phyloP scores from a whole-genome alignment of 371 early-diverging fungal genomes.

The Saksenaea vasiformis region DNA sequence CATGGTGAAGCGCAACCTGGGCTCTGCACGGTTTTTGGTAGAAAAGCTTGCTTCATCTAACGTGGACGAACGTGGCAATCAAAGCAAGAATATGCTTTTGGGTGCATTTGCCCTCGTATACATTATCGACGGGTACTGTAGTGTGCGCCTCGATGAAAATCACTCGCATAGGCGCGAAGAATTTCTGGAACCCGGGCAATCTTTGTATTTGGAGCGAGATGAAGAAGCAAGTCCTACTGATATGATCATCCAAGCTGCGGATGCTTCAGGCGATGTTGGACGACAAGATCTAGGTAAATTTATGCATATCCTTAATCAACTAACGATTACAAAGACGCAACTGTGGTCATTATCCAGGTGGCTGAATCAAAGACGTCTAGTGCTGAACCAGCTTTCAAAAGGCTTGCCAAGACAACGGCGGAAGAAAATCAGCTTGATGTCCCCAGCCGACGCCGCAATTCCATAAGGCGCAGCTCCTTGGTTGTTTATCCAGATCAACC shows the following conservation, averaged over 20 bases:
- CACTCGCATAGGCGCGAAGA: constrained; percentile 17
- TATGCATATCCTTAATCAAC: background rate
- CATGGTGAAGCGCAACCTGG: constrained; percentile 40
- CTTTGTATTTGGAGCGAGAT: constrained; percentile 58
- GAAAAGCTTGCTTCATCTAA: constrained; percentile 26
- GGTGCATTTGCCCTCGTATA: constrained; percentile 56
- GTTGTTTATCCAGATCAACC: constrained; percentile 56
- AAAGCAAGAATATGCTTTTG: constrained; percentile 49
- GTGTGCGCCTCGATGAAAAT: constrained; percentile 39
- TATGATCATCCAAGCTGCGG: constrained; percentile 26
- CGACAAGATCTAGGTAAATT: constrained; percentile 10
- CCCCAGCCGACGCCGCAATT: constrained; percentile 6
- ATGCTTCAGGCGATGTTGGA: constrained; percentile 6
- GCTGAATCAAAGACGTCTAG: constrained; percentile 1
- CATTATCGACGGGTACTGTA: constrained; percentile 53
- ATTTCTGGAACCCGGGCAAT: constrained; percentile 38
- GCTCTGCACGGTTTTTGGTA: constrained; percentile 21
- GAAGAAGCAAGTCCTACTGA: constrained; percentile 58
- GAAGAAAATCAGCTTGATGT: background rate
- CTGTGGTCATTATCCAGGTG: constrained; percentile 8
- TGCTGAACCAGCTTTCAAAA: background rate
- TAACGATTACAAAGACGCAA: constrained; percentile 1
- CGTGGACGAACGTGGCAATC: constrained; percentile 23
- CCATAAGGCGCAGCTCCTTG: constrained; percentile 33
- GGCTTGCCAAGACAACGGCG: background rate